Evolutionary conservation across 2,329 filamentous ascomycete species (phyloP).

Genomic region (Ophiostoma montium): DNA sequence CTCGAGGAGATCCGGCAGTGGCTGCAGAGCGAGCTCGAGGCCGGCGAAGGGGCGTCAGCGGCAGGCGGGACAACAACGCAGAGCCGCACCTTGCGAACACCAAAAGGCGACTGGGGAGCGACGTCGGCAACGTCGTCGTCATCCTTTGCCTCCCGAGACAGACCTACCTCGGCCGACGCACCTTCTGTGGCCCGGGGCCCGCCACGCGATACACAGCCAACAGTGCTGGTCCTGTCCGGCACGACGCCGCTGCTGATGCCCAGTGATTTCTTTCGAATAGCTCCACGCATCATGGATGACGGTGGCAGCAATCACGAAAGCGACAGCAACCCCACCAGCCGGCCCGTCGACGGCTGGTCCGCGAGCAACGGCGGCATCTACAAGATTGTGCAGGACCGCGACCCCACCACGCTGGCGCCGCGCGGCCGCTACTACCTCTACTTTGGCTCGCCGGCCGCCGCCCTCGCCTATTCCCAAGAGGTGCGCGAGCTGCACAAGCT

Average conservation of each 20-base stretch:
- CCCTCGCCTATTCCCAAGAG: slow-evolving; percentile 45
- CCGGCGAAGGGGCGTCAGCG: not conserved
- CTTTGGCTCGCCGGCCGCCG: slow-evolving; percentile 47
- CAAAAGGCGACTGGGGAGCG: not conserved
- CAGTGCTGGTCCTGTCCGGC: slow-evolving; percentile 40
- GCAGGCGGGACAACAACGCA: not conserved
- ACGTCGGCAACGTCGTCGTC: not conserved
- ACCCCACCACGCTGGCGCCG: slow-evolving; percentile 48
- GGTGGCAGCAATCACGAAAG: not conserved
- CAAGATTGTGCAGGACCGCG: slow-evolving; percentile 47
- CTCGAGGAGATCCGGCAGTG: slow-evolving; percentile 7
- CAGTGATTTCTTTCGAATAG: slow-evolving; percentile 57
- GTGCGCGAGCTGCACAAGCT: slow-evolving; percentile 32
- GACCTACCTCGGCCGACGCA: not conserved
- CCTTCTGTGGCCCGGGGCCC: not conserved
- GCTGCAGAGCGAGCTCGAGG: slow-evolving; percentile 6
- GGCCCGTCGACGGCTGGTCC: slow-evolving; percentile 50
- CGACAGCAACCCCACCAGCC: not conserved
- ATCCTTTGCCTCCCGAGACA: not conserved
- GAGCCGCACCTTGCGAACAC: not conserved
- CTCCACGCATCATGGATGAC: slow-evolving; percentile 31
- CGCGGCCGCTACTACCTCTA: slow-evolving; percentile 54
- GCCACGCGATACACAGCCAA: slow-evolving; percentile 7
- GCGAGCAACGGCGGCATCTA: slow-evolving; percentile 17
- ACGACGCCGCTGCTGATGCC: slow-evolving; percentile 45